phyloP scores from a whole-genome alignment of 108 stramenopile species.

The Pseudonitzschia multistriata region DNA sequence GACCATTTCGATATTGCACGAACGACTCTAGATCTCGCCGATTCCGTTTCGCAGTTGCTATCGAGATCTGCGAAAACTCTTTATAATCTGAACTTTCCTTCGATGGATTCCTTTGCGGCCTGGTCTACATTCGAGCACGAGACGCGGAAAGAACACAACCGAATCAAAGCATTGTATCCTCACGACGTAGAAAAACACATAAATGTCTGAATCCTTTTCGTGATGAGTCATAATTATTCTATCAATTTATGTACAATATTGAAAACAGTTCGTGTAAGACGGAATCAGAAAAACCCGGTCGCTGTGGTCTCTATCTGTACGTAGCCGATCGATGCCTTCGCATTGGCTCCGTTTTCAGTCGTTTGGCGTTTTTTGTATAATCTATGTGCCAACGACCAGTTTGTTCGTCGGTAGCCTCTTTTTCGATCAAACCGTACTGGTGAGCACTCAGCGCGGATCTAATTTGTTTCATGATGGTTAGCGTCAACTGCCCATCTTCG shows the following conservation, averaged over 20 bases:
- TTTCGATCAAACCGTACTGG: slow-evolving; percentile 13
- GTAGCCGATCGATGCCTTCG: slow-evolving; percentile 1
- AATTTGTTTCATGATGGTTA: slow-evolving; percentile 23
- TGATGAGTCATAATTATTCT: background rate
- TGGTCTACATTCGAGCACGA: slow-evolving; percentile 56
- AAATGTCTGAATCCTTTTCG: background rate
- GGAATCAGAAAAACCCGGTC: background rate
- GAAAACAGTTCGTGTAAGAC: background rate
- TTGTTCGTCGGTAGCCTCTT: slow-evolving; percentile 20
- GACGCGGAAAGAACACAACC: slow-evolving; percentile 50
- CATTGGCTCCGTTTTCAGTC: slow-evolving; percentile 7
- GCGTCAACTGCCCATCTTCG: slow-evolving; percentile 28
- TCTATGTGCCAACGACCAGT: slow-evolving; percentile 19
- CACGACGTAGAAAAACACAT: slow-evolving; percentile 37
- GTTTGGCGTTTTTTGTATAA: slow-evolving; percentile 16
- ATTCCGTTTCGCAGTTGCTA: slow-evolving; percentile 55
- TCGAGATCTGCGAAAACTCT: slow-evolving; percentile 53
- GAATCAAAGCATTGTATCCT: slow-evolving; percentile 70
- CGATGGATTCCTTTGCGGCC: slow-evolving; percentile 38
- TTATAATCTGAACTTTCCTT: slow-evolving; percentile 32
- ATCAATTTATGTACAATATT: background rate
- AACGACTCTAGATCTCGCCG: slow-evolving; percentile 40
- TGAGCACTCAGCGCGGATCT: slow-evolving; percentile 16
- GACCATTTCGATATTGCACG: slow-evolving; percentile 53
- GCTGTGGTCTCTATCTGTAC: background rate